Conservation (phyloP, 306 rosid species). For the Cajanus cajan region DNA sequence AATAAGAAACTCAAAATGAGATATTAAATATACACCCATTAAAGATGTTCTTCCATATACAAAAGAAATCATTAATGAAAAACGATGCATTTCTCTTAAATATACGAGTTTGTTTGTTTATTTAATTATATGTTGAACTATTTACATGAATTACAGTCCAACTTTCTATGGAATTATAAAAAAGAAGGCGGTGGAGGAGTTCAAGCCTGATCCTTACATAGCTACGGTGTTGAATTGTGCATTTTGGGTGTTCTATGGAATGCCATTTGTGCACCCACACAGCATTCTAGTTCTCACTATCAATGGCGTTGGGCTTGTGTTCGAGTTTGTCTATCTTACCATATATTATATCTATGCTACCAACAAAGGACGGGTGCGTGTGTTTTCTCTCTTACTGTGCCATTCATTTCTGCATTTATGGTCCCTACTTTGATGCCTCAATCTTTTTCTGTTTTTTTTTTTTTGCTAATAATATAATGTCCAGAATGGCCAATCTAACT, state of each 20-base stretch:
- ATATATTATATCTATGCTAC: constrained; percentile 44
- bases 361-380: constrained; percentile 51
- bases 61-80: too few species aligned
- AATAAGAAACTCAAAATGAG: too few species aligned
- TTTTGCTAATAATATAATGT: neutral
- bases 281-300: constrained; percentile 63
- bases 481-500: neutral
- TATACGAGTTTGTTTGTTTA: neutral
- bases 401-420: neutral
- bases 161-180: constrained; percentile 56
- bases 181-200: constrained; percentile 64
- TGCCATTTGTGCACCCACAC: constrained; percentile 78
- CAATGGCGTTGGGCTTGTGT: constrained; percentile 50
- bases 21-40: too few species aligned
- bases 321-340: constrained; percentile 56
- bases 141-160: constrained; percentile 47
- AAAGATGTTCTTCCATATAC: too few species aligned
- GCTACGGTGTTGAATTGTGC: constrained; percentile 69
- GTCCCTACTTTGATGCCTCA: neutral
- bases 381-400: neutral
- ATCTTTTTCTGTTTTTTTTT: too few species aligned
- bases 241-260: constrained; percentile 72
- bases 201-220: constrained; percentile 60
- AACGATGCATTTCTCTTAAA: too few species aligned
- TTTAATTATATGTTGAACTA: neutral